Evolutionary conservation across 129 eudicot species (phyloP).

Genomic region (Saposhnikovia divaricata): DNA sequence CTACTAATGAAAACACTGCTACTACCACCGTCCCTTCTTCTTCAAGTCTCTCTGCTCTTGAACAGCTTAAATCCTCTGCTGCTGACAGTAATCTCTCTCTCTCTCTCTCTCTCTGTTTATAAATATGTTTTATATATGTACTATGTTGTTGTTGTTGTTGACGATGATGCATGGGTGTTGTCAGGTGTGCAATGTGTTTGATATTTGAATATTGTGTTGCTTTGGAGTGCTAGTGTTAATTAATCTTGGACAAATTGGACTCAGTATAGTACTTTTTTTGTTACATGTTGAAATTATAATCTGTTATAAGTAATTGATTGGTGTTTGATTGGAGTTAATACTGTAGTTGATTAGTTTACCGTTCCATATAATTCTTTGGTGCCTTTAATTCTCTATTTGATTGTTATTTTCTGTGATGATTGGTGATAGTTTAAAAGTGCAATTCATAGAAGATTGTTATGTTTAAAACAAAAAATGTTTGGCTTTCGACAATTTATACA

Average conservation of each 20-base stretch:
- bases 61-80: conserved; percentile 87
- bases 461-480: not conserved
- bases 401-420: not conserved
- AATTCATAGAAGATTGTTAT: not conserved
- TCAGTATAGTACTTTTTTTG: not conserved
- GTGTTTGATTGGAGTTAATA: not conserved
- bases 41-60: conserved; percentile 80
- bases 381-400: not conserved
- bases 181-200: not conserved
- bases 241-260: not conserved
- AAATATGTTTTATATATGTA: not conserved
- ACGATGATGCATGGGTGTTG: not conserved
- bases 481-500: not conserved
- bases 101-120: not conserved
- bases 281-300: not conserved
- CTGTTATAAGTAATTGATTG: not conserved
- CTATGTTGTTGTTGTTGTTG: not conserved
- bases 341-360: not conserved
- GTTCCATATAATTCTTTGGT: not conserved
- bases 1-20: not conserved
- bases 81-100: conserved; percentile 50
- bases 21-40: conserved; percentile 21
- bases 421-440: not conserved
- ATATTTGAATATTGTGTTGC: not conserved
- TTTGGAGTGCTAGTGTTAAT: not conserved